Evolutionary conservation across 768 basidiomycete genomes (phyloP), one percentile per base, ranked within the genome.

Genomic region (Mycena floridula): DNA sequence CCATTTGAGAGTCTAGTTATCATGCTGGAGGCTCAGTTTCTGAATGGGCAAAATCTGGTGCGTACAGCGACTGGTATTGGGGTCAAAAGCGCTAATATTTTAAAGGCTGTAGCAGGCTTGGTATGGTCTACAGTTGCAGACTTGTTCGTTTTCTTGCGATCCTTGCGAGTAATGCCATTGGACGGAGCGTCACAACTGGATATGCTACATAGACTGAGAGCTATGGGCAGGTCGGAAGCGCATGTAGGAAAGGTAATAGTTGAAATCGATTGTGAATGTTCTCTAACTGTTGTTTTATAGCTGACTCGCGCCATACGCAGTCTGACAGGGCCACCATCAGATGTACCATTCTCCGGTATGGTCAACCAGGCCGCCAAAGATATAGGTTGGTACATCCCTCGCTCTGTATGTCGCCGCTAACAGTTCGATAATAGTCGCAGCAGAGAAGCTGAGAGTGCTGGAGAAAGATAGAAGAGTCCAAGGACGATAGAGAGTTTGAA

Each of bases 41-140:
- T 67, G 41, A 61, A 64, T 25, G 71, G 71, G 23, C 57, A 62
- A 48, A 64, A 65, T 47, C 57, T 64, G 46, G 72, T 76, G 54
- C 50, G 69, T 58, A 40, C n/a, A 22, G 37, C 13, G 2, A 37
- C 25, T 11, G 22, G 21, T 30, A 32, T 25, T 16, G 22, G n/a
- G 15, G 24, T 30, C 23, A 39, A 40, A 22, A 50, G 43, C 45
- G 13, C 53, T 40, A n/a, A n/a, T 36, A 35, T 27, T 37, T 44
- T 15, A 22, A 50, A 85, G 83, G 73, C 79, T 8, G 59, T 81
- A 36, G 63, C 73, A 13, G 70, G 72, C 13, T 62, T 81, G 32
- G 69, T 74, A 15, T 76, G 75, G 54, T 73, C 79, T 6, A 82
- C 82, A 7, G 70, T 82, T 11, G 77, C 79, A 20, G 82, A 86